Evolutionary conservation across 768 basidiomycete genomes (phyloP).

Genomic region (Podaxis mareebaensis): DNA sequence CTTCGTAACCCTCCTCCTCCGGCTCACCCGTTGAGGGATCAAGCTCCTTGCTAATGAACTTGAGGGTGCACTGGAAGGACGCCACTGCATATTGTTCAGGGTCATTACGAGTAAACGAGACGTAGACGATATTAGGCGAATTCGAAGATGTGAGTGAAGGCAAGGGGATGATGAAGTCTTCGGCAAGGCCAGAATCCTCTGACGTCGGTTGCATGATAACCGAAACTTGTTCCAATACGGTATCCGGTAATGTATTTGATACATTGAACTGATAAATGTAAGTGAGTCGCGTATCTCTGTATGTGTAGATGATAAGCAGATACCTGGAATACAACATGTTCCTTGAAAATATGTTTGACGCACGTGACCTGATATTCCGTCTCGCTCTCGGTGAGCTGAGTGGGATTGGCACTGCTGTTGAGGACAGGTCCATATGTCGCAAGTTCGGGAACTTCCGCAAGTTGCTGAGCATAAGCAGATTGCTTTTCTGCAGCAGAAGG

Average conservation of each 20-base stretch:
- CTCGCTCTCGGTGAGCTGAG: slow-evolving; percentile 91
- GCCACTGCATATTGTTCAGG: slow-evolving; percentile 78
- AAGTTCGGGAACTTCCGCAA: slow-evolving; percentile 85
- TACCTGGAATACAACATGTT: slow-evolving; percentile 97
- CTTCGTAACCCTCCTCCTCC: slow-evolving; percentile 98
- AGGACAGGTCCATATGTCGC: slow-evolving; percentile 82
- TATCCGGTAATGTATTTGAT: slow-evolving; percentile 94
- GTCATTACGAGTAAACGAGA: slow-evolving; percentile 84
- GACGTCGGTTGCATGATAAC: slow-evolving; percentile 87
- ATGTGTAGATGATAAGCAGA: slow-evolving; percentile 2
- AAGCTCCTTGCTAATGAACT: slow-evolving; percentile 95
- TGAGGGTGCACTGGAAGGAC: slow-evolving; percentile 89
- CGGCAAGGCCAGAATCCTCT: slow-evolving; percentile 72
- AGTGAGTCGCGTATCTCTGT: slow-evolving; percentile 14
- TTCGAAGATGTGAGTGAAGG: slow-evolving; percentile 65
- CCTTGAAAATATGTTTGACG: slow-evolving; percentile 95
- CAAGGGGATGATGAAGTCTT: slow-evolving; percentile 93
- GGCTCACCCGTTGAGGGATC: slow-evolving; percentile 95
- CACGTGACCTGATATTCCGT: slow-evolving; percentile 97
- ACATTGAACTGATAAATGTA: slow-evolving; percentile 78
- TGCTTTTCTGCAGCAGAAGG: slow-evolving; percentile 87
- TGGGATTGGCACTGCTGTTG: slow-evolving; percentile 78
- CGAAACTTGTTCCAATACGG: slow-evolving; percentile 91
- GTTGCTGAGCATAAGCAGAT: slow-evolving; percentile 84
- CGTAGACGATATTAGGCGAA: slow-evolving; percentile 88